Evolutionary conservation across 352 stramenopile species (phyloP), one percentile per base, ranked within the genome.

Genomic region (Phytopythium aichiense): DNA sequence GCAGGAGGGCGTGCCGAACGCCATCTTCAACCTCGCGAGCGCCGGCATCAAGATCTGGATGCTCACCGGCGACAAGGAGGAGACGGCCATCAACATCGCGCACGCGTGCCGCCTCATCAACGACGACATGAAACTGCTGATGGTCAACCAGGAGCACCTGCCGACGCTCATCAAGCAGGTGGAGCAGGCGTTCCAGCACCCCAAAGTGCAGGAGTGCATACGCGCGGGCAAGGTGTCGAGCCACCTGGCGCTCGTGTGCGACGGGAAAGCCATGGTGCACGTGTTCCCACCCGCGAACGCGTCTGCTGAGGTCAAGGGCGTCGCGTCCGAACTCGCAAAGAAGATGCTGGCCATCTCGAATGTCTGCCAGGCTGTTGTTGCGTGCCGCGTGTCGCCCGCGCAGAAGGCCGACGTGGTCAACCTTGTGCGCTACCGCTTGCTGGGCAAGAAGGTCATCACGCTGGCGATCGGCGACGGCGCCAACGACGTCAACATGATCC

Each of bases 401-500:
- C 87, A 96, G 59, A 96, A 96, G 43, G 81, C 82, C 18, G 74
- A 90, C 37, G 81, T 95, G 40, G 87, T 95, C 13, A 83, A 84
- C 33, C 72, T 94, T 23, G 81, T 95, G 43, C 71, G 81, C 46
- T 78, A 69, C 43, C 67, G 76, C 20, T 84, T 76, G 15, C 33
- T 58, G n/a, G 69, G 73, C 9, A 68, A 68, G 5, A 80, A 80
- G 51, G 72, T 78, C 5, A 90, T 97, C 60, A 97, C 91, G 23
- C 66, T 98, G 42, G 89, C 91, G 12, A 98, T 98, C 43, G 94
- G 94, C 4, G 94, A 98, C 66, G 94, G 94, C 8, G 94, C 94
- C 18, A 98, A 98, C 72, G 94, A 98, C 66, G 94, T 98, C 12
- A 91, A 82, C 60, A 98, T 98, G 95, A 97, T 98, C 59, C 93